Conservation (phyloP, 179 eudicot species). For the Carnegiea gigantea region DNA sequence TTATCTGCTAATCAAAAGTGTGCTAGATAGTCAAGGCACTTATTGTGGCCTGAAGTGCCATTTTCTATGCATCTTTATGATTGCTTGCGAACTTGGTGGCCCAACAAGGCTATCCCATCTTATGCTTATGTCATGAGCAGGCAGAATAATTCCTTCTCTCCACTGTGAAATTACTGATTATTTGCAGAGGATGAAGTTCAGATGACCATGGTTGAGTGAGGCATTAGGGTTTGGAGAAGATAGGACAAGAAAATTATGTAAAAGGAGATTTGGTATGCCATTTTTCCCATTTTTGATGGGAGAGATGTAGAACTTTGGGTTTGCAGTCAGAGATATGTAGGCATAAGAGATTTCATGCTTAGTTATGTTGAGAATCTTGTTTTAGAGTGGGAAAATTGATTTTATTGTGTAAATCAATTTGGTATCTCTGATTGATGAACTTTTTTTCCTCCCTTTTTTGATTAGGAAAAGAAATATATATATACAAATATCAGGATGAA, state of each 20-base stretch:
- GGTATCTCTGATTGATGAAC: not conserved
- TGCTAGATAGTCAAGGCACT: not conserved
- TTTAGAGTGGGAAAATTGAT: not conserved
- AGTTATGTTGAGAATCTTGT: not conserved
- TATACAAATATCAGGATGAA: no score
- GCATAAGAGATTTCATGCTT: not conserved
- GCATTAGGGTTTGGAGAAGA: not conserved
- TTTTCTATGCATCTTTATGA: not conserved
- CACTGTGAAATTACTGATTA: not conserved
- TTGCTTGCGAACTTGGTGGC: not conserved
- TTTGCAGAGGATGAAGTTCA: not conserved
- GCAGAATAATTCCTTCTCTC: not conserved
- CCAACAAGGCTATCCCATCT: not conserved
- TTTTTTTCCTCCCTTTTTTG: no score
- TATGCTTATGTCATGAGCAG: not conserved
- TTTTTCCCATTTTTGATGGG: not conserved
- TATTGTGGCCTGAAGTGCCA: not conserved
- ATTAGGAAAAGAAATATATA: no score
- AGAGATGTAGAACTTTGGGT: not conserved
- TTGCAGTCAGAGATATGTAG: not conserved
- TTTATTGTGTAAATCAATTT: not conserved
- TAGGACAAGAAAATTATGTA: not conserved
- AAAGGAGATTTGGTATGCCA: not conserved
- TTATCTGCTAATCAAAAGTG: not conserved
- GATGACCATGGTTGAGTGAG: not conserved